Base-by-base conservation (phyloP, 306 rosid genomes). In the Herpetospermum pedunculosum region DNA sequence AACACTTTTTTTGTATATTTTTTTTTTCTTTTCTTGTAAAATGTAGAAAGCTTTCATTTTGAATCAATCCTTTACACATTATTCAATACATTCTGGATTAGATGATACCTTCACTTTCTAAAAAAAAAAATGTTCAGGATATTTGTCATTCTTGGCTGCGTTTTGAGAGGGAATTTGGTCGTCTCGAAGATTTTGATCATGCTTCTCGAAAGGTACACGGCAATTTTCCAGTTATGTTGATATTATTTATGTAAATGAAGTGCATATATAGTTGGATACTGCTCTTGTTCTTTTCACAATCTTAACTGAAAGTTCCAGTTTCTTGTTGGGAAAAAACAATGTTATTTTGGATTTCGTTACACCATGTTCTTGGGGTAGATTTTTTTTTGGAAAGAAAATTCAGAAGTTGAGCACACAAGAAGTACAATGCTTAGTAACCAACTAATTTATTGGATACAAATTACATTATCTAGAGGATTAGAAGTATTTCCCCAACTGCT, bases 141-240 rank as follows among this genome's bases (percentile, higher is more conserved):
- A 94, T 91, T 77, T 94, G 98, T 90, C 77, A 82, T 74, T 82
- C 88, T 23, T 94, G 98, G 97, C 75, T 94, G 74, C 86, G 92
- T 79, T 94, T 91, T 73, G 98, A 94, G 86, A 91, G 97, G 84
- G 91, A 94, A 79, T 86, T 79, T 58, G 96, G 98, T 64, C 83
- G 82, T 11, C 81, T 94, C 75, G 92, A 91, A 76, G 96, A 94
- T 82, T 80, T 86, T 59, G 98, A 94, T 75, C 90, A 77, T 72
- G 91, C 98, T 59, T 76, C 67, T 65, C 87, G 76, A 58, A 94
- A 89, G 98, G 96, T 92, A 87, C 64, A 70, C 18, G 75, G 1
- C 29, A 69, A 15, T 69, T 69, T 26, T 6, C 26, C 73, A 44
- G 54, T 44, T 68, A 18, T 44, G 23, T 68, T 41, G 12, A 25